Evolutionary conservation across 768 basidiomycete genomes (phyloP).

Genomic region (Mycena leptocephala): DNA sequence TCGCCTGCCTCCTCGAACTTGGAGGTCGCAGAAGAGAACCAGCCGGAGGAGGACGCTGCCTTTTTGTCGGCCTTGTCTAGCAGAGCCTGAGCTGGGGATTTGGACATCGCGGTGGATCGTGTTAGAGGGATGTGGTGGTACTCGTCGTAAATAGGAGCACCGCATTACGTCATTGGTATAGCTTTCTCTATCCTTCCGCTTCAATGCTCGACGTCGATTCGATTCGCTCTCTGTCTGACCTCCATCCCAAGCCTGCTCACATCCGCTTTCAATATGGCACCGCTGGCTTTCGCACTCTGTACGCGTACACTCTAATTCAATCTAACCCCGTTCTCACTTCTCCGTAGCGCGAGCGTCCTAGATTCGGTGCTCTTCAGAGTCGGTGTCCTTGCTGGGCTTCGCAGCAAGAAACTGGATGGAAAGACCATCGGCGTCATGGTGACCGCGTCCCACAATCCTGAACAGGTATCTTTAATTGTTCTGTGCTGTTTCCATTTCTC

Average conservation of each 20-base stretch:
- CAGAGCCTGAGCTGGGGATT: conserved; percentile 83
- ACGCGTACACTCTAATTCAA: conserved; percentile 48
- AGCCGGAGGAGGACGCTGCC: conserved; percentile 84
- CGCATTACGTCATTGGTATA: conserved; percentile 17
- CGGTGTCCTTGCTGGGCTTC: conserved; percentile 89
- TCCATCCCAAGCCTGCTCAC: conserved; percentile 81
- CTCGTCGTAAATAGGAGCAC: too few species aligned
- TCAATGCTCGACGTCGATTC: conserved; percentile 60
- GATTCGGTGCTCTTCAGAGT: conserved; percentile 97
- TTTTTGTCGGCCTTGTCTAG: conserved; percentile 96
- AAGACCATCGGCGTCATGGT: conserved; percentile 98
- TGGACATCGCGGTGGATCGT: conserved; percentile 53
- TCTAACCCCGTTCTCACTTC: conserved; percentile 25
- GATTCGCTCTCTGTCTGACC: conserved; percentile 67
- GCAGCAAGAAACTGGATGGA: conserved; percentile 94
- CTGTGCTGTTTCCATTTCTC: conserved; percentile 24
- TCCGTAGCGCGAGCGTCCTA: conserved; percentile 74
- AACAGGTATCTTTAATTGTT: conserved; percentile 71
- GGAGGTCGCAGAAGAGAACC: conserved; percentile 88
- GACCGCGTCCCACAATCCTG: conserved; percentile 99
- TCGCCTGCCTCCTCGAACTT: conserved; percentile 98
- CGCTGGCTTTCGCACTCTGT: conserved; percentile 95
- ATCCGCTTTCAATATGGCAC: conserved; percentile 92
- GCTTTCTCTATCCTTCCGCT: neutral
- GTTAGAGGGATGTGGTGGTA: neutral